phyloP scores from a whole-genome alignment of 352 stramenopile species.

The Phytophthora pisi region DNA sequence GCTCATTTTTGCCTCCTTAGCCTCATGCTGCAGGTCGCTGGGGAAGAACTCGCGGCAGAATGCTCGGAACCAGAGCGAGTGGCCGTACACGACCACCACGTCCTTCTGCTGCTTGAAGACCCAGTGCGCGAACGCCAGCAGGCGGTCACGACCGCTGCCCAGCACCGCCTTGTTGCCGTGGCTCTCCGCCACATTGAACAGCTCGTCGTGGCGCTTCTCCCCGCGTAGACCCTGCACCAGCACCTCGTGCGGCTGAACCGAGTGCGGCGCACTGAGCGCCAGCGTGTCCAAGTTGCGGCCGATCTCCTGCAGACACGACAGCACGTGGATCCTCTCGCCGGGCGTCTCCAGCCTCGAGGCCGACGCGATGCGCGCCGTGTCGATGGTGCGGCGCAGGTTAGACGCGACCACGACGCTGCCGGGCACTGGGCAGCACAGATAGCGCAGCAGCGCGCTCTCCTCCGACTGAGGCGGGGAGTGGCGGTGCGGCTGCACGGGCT shows the following conservation, averaged over 20 bases:
- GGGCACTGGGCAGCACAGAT: conserved; percentile 52
- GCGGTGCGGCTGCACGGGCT: not conserved
- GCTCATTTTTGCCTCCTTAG: conserved; percentile 67
- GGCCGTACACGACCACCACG: conserved; percentile 81
- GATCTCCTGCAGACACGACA: conserved; percentile 86
- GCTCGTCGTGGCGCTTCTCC: conserved; percentile 60
- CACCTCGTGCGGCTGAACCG: conserved; percentile 35
- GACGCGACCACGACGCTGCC: conserved; percentile 72
- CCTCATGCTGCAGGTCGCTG: conserved; percentile 36
- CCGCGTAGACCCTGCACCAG: conserved; percentile 33
- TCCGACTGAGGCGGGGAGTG: conserved; percentile 24
- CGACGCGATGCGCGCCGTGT: conserved; percentile 81
- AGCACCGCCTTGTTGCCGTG: conserved; percentile 83
- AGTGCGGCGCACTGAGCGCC: conserved; percentile 64
- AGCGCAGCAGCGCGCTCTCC: conserved; percentile 45
- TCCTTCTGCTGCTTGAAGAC: conserved; percentile 55
- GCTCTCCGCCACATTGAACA: conserved; percentile 81
- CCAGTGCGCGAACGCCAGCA: conserved; percentile 77
- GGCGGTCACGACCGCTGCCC: conserved; percentile 58
- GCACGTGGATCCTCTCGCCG: conserved; percentile 76
- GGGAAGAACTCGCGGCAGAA: conserved; percentile 87
- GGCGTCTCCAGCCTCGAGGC: conserved; percentile 55
- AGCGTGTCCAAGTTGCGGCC: conserved; percentile 87
- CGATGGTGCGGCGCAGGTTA: conserved; percentile 78
- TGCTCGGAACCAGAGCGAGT: conserved; percentile 87